Conservation (phyloP, 441 rosid genomes). For the Brassica hybrid region DNA sequence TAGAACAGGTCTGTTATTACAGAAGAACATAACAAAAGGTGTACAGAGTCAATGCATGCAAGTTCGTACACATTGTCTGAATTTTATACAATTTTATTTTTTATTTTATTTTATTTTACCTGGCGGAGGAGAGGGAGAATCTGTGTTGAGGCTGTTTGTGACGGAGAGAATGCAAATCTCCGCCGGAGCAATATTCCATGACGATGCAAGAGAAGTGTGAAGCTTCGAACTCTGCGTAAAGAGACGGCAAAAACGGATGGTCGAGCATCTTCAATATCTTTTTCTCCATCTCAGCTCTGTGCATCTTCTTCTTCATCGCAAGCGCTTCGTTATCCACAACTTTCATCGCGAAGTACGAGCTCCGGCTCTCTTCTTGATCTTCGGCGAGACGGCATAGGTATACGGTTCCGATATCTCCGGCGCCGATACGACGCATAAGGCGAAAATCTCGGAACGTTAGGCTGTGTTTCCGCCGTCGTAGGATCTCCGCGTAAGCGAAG, state of each 20-base stretch:
- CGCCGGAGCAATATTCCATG: slow-evolving; percentile 81
- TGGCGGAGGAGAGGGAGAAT: slow-evolving; percentile 62
- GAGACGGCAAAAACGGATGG: slow-evolving; percentile 75
- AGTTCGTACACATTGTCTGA: slow-evolving; percentile 14
- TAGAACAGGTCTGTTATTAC: slow-evolving; percentile 45
- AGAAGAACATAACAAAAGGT: slow-evolving; percentile 51
- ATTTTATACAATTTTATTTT: background rate
- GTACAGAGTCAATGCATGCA: slow-evolving; percentile 54
- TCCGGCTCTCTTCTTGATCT: slow-evolving; percentile 24
- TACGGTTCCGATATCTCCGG: slow-evolving; percentile 93
- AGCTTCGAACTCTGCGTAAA: slow-evolving; percentile 73
- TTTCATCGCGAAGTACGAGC: slow-evolving; percentile 72
- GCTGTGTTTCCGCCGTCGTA: slow-evolving; percentile 52
- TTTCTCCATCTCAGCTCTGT: slow-evolving; percentile 84
- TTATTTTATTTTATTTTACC: slow-evolving; percentile 50
- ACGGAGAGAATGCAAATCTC: slow-evolving; percentile 75
- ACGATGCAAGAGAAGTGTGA: slow-evolving; percentile 71
- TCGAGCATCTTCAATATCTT: slow-evolving; percentile 82
- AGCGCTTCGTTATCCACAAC: slow-evolving; percentile 82
- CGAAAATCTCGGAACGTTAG: slow-evolving; percentile 77
- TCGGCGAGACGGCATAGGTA: slow-evolving; percentile 71
- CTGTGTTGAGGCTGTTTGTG: slow-evolving; percentile 56
- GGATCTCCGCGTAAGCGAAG: slow-evolving; percentile 77
- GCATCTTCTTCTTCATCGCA: slow-evolving; percentile 74
- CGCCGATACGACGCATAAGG: slow-evolving; percentile 74